These are phyloP conservation scores for Lactarius pseudohatsudake DNA, from an alignment of 768 basidiomycete genomes.

Conservation along the genomic window DNA sequence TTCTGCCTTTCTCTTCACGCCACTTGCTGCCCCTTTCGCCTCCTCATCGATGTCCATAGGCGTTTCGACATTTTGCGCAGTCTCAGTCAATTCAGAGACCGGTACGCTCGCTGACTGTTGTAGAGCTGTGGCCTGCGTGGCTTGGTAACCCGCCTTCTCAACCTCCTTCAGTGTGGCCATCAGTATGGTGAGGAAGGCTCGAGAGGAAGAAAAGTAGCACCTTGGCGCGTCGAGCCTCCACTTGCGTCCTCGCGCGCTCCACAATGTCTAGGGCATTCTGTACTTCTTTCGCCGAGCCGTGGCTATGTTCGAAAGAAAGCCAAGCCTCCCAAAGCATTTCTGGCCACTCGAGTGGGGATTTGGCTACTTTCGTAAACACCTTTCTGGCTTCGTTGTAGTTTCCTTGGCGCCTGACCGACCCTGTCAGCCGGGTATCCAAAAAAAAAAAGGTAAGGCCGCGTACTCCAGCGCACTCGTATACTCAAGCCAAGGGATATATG, in stretches of 20 bases:
- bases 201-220: constrained; percentile 40
- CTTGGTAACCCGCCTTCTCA: constrained; percentile 54
- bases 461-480: constrained; percentile 77
- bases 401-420: constrained; percentile 48
- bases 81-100: constrained; percentile 30
- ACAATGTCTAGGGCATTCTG: constrained; percentile 63
- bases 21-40: constrained; percentile 40
- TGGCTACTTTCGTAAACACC: constrained; percentile 62
- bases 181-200: neutral
- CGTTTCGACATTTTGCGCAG: constrained; percentile 27
- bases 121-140: constrained; percentile 47
- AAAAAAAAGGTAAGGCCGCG: constrained; percentile 28
- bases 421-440: constrained; percentile 9
- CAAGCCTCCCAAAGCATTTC: constrained; percentile 93
- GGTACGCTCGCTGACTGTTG: constrained; percentile 40
- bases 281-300: constrained; percentile 70
- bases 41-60: constrained; percentile 46
- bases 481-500: constrained; percentile 71
- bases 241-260: constrained; percentile 60
- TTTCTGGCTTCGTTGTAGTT: constrained; percentile 60
- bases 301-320: constrained; percentile 80
- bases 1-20: constrained; percentile 65
- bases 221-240: constrained; percentile 63
- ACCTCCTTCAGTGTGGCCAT: constrained; percentile 49
- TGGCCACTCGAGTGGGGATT: constrained; percentile 88